A percentile compares a stretch with the other conserved stretches of the same genome.
Evolutionary conservation across 129 eudicot species (phyloP).

Genomic region (Smallanthus sonchifolius): DNA sequence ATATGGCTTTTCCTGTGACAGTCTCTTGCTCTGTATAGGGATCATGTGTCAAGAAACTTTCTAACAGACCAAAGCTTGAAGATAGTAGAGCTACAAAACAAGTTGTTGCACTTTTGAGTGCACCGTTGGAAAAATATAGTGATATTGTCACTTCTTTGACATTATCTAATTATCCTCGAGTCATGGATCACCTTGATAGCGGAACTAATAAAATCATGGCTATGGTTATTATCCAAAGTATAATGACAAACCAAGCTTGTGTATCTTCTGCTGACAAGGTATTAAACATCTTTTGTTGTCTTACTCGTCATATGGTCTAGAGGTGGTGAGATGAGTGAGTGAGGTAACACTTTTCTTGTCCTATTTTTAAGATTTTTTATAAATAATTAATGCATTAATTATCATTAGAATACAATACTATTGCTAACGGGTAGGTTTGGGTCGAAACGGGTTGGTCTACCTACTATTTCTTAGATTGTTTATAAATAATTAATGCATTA

Average conservation of each 20-base stretch:
- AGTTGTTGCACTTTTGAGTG: slow-evolving; percentile 96
- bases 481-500: neutral
- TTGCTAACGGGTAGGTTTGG: neutral
- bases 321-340: neutral
- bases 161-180: slow-evolving; percentile 93
- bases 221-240: slow-evolving; percentile 92
- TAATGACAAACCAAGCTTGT: slow-evolving; percentile 67
- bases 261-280: slow-evolving; percentile 95
- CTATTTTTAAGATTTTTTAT: neutral
- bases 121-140: slow-evolving; percentile 90
- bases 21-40: slow-evolving; percentile 49
- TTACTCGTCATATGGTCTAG: neutral
- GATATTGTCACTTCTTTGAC: slow-evolving; percentile 94
- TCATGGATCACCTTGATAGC: slow-evolving; percentile 95
- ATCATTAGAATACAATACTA: neutral
- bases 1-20: neutral
- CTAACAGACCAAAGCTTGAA: slow-evolving; percentile 86
- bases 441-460: neutral
- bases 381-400: neutral
- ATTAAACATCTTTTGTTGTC: slow-evolving; percentile 6
- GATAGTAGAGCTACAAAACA: slow-evolving; percentile 96
- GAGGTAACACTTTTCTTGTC: neutral
- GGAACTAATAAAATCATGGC: slow-evolving; percentile 97
- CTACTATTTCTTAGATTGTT: neutral
- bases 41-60: slow-evolving; percentile 80